phyloP scores from a whole-genome alignment of 345 rosid genomes.

The Abelmoschus esculentus region DNA sequence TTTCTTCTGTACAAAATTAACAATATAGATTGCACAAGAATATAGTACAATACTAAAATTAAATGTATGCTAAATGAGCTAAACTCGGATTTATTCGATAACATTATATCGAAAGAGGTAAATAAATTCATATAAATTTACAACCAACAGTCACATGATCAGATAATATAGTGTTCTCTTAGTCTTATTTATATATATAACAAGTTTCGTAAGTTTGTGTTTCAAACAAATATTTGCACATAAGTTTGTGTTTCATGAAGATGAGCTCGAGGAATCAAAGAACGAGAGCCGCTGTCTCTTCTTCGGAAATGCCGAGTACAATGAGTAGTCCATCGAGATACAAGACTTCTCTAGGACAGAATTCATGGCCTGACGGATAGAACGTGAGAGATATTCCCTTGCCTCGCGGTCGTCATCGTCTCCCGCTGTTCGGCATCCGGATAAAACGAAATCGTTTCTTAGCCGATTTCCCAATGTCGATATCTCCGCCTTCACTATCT shows the following conservation, averaged over 20 bases:
- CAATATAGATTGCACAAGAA: too few relatives aligned
- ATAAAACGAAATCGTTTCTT: constrained; percentile 38
- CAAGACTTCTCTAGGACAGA: constrained; percentile 40
- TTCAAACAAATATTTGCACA: not conserved
- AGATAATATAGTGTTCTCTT: not conserved
- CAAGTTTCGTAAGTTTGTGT: too few relatives aligned
- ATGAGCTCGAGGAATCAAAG: constrained; percentile 39
- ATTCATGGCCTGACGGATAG: constrained; percentile 27
- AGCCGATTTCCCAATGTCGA: constrained; percentile 44
- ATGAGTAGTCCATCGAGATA: constrained; percentile 29
- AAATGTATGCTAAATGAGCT: not conserved
- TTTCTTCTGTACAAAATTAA: too few relatives aligned
- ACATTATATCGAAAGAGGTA: not conserved
- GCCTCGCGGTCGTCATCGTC: constrained; percentile 13
- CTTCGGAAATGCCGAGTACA: constrained; percentile 25
- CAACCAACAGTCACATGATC: not conserved
- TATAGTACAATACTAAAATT: too few relatives aligned
- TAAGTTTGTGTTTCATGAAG: constrained; percentile 17
- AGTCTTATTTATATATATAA: too few relatives aligned
- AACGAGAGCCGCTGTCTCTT: constrained; percentile 39
- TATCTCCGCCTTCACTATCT: constrained; percentile 35
- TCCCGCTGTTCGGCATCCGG: constrained; percentile 15
- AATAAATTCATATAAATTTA: not conserved
- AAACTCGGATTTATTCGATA: not conserved
- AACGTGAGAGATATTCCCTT: constrained; percentile 14